These are phyloP conservation scores for Penicillium sp. DNA, from an alignment of 2,329 filamentous ascomycete species.

Conservation along the genomic window DNA sequence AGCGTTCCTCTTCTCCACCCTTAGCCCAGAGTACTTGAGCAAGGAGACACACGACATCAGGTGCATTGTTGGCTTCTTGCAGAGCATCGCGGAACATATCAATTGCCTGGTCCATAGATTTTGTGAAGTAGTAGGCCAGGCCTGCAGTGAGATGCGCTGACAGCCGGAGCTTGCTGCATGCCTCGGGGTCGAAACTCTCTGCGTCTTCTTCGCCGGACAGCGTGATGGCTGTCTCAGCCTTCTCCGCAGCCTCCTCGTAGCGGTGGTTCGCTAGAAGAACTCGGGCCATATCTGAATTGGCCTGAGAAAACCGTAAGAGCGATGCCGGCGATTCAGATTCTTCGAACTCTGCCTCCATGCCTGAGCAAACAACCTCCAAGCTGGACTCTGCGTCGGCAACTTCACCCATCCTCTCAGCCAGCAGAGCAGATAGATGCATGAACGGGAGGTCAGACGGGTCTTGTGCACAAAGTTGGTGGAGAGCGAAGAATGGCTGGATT, in stretches of 20 bases:
- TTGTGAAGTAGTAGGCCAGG: slow-evolving; percentile 73
- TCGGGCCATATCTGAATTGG: slow-evolving; percentile 85
- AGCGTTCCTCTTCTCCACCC: slow-evolving; percentile 70
- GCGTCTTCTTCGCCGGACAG: slow-evolving; percentile 72
- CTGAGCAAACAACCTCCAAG: slow-evolving; percentile 67
- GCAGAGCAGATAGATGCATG: slow-evolving; percentile 75
- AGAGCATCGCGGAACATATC: slow-evolving; percentile 79
- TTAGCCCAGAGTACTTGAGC: slow-evolving; percentile 94
- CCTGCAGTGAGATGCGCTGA: slow-evolving; percentile 86
- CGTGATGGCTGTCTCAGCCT: slow-evolving; percentile 77
- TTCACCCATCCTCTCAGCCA: slow-evolving; percentile 78
- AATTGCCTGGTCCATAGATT: slow-evolving; percentile 68
- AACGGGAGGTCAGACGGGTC: slow-evolving; percentile 70
- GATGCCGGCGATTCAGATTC: slow-evolving; percentile 73
- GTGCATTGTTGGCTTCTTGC: slow-evolving; percentile 71
- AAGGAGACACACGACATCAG: slow-evolving; percentile 83
- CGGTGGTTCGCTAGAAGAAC: slow-evolving; percentile 70
- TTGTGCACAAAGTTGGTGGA: slow-evolving; percentile 76
- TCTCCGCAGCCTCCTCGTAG: slow-evolving; percentile 71
- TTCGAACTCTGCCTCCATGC: slow-evolving; percentile 81
- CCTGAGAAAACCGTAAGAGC: slow-evolving; percentile 75
- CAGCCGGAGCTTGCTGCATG: slow-evolving; percentile 70
- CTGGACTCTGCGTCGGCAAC: slow-evolving; percentile 62
- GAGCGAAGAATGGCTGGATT: slow-evolving; percentile 84
- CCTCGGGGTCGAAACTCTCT: slow-evolving; percentile 62